Evolutionary conservation across 2,329 filamentous ascomycete species (phyloP).

Genomic region (Fusarium pseudonygamai): DNA sequence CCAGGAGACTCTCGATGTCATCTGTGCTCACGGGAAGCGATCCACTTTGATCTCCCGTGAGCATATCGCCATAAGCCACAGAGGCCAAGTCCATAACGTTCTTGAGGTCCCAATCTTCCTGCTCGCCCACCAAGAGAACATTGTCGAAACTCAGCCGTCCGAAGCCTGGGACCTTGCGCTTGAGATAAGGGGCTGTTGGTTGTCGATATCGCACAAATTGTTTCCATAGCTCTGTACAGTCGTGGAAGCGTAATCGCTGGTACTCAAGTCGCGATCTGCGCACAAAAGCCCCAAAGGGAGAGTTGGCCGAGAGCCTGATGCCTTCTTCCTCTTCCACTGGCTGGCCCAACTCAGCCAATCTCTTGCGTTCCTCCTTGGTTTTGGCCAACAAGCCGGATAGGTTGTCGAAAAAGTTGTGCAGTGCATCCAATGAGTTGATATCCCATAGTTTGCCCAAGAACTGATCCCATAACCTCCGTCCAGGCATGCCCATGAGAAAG

Average conservation of each 20-base stretch:
- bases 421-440: slow-evolving; percentile 80
- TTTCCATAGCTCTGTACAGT: slow-evolving; percentile 82
- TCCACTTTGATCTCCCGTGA: slow-evolving; percentile 53
- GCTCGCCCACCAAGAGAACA: slow-evolving; percentile 60
- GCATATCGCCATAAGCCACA: slow-evolving; percentile 63
- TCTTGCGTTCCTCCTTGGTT: slow-evolving; percentile 68
- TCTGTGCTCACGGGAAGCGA: slow-evolving; percentile 72
- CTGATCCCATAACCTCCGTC: slow-evolving; percentile 85
- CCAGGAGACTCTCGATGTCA: slow-evolving; percentile 82
- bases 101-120: slow-evolving; percentile 59
- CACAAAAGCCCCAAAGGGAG: slow-evolving; percentile 84
- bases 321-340: slow-evolving; percentile 59
- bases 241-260: slow-evolving; percentile 79
- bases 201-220: slow-evolving; percentile 83
- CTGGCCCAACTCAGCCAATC: slow-evolving; percentile 58
- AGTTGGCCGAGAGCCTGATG: slow-evolving; percentile 75
- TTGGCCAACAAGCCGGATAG: slow-evolving; percentile 68
- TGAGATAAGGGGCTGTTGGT: slow-evolving; percentile 73
- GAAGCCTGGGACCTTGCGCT: slow-evolving; percentile 69
- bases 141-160: slow-evolving; percentile 66
- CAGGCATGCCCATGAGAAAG: slow-evolving; percentile 69
- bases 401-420: slow-evolving; percentile 79
- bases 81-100: slow-evolving; percentile 57
- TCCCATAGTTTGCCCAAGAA: slow-evolving; percentile 85
- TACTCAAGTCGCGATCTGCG: slow-evolving; percentile 83